Evolutionary conservation across 768 basidiomycete genomes (phyloP), one percentile per base, ranked within the genome.

Genomic region (Plicaturopsis crispa): DNA sequence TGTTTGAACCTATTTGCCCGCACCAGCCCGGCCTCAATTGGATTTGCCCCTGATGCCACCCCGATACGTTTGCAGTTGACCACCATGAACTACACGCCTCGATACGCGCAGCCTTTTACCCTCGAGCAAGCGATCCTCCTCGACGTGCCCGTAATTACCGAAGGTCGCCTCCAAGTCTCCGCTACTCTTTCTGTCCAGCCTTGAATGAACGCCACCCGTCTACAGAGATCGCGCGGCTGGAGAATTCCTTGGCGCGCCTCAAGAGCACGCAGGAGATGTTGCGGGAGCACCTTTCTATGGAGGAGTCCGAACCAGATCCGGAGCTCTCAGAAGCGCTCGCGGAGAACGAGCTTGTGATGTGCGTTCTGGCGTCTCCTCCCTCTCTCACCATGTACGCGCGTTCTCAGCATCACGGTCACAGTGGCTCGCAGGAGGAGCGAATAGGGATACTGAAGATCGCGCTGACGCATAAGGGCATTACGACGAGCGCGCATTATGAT

Each of bases 291-390:
- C 49, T 78, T 30, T 55, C 46, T 6, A 57, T 56, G 14, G 54
- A 65, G 20, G 44, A 54, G 14, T 42, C 61, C 5, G 55, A 54
- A 30, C 54, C 57, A 3, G 85, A 87, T 52, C 59, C 62, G 5
- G 84, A 85, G 35, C 53, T 87, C 6, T 51, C 49, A 22, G 66
- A 71, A 33, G 85, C 80, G 7, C 56, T 79, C 6, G 65, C 75
- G 40, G 88, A 91, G 58, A 91, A 91, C 51, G 66, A 78, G 47
- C 57, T 47, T 2, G 81, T 84, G 30, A 84, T 91, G 87, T 80
- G 49, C 40, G 70, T 59, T 12, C 22, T n/a, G 24, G 19, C 13
- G 12, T 30, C 26, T 28, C 26, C 8, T 6, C 6, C 13, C 11
- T n/a, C 19, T 24, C n/a, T 33, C 11, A 22, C 18, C 18, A 26